phyloP scores from a whole-genome alignment of 176 grass and related monocot genomes.

The Pontederia crassipes region DNA sequence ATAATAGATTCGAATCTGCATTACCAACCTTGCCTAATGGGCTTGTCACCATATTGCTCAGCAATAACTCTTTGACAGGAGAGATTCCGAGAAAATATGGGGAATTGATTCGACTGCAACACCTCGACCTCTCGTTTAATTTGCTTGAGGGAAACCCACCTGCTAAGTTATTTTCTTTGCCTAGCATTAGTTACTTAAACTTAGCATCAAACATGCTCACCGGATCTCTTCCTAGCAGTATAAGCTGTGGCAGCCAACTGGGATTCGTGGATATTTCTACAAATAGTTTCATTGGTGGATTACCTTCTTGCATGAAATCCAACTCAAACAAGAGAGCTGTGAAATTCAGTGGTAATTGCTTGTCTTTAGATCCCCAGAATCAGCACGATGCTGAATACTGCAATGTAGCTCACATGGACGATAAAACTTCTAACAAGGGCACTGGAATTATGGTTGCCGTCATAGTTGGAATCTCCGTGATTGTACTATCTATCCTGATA shows the following conservation, averaged over 20 bases:
- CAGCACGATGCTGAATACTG: conserved; percentile 69
- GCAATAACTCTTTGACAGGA: conserved; percentile 49
- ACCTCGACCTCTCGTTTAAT: conserved; percentile 74
- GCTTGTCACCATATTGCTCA: conserved; percentile 54
- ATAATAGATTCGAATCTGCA: conserved; percentile 58
- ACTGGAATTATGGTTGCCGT: conserved; percentile 41
- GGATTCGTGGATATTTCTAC: conserved; percentile 60
- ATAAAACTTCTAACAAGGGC: conserved; percentile 25
- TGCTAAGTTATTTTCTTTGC: conserved; percentile 55
- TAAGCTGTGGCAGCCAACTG: conserved; percentile 51
- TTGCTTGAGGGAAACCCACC: conserved; percentile 60
- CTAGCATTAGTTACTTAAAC: conserved; percentile 57
- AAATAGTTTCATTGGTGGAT: conserved; percentile 55
- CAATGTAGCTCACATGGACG: conserved; percentile 21
- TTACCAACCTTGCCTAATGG: conserved; percentile 62
- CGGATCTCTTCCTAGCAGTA: conserved; percentile 49
- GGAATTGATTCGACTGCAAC: conserved; percentile 52
- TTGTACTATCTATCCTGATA: conserved; percentile 51
- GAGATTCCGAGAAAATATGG: conserved; percentile 35
- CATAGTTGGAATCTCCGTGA: conserved; percentile 45
- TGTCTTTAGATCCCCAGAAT: conserved; percentile 33
- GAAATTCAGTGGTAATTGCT: conserved; percentile 52
- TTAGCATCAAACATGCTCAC: conserved; percentile 77
- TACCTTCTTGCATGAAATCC: conserved; percentile 48
- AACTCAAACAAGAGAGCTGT: conserved; percentile 29